Percentiles rank a stretch among this genome's conserved stretches.
Conservation (phyloP, 441 rosid species). For the Melastoma candidum region DNA sequence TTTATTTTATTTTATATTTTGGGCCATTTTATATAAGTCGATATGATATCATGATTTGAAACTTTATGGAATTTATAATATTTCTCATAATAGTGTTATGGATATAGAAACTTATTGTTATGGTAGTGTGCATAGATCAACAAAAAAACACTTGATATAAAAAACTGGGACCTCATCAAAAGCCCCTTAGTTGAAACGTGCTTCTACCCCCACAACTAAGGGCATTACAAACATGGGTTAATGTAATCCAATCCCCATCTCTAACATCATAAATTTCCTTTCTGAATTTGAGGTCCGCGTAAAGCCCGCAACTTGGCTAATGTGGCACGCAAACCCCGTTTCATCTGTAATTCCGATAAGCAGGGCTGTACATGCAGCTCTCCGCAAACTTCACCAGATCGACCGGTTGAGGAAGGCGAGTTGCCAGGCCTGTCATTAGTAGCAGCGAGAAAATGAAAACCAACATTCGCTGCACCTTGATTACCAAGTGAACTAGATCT, state of each 20-base stretch:
- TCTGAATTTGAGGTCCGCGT: not conserved
- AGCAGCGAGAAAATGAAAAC: not conserved
- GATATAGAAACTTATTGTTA: too few relatives aligned
- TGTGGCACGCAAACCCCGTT: not conserved
- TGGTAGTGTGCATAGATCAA: too few relatives aligned
- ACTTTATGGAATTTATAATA: too few relatives aligned
- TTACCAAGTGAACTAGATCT: slow-evolving; percentile 10
- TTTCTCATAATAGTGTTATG: too few relatives aligned
- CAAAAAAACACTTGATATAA: too few relatives aligned
- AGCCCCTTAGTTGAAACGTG: too few relatives aligned
- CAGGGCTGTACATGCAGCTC: not conserved
- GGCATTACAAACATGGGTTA: too few relatives aligned
- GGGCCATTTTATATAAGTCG: too few relatives aligned
- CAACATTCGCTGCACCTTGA: not conserved
- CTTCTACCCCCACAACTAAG: too few relatives aligned
- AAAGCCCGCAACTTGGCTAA: not conserved
- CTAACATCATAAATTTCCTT: not conserved
- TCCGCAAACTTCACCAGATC: slow-evolving; percentile 5
- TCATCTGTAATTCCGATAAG: slow-evolving; percentile 3
- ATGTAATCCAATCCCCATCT: not conserved
- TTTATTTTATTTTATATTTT: too few relatives aligned
- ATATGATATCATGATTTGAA: too few relatives aligned
- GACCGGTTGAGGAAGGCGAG: slow-evolving; percentile 6
- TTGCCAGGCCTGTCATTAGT: slow-evolving; percentile 3
- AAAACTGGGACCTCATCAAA: too few relatives aligned